Evolutionary conservation across 441 rosid genomes (phyloP).

Genomic region (Metrosideros polymorpha): DNA sequence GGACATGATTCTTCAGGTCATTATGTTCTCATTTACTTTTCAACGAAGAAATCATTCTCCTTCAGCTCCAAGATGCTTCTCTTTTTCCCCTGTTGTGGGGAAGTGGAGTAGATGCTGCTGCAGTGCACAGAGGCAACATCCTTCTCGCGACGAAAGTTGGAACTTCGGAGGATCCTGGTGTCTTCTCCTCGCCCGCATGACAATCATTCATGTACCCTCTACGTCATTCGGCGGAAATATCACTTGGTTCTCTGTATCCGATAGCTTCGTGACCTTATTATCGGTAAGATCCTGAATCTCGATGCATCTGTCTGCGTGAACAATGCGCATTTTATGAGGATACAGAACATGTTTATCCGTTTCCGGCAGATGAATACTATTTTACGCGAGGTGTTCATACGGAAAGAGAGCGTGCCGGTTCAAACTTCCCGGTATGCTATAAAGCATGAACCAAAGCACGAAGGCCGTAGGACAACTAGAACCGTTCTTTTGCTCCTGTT

Average conservation of each 20-base stretch:
- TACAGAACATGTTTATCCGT: not conserved
- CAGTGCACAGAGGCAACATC: not conserved
- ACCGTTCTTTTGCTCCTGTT: not conserved
- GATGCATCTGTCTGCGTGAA: not conserved
- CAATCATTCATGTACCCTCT: not conserved
- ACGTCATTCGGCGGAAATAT: not conserved
- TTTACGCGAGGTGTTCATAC: not conserved
- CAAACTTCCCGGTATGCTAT: not conserved
- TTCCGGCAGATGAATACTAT: not conserved
- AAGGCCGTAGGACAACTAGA: not conserved
- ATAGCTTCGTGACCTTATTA: not conserved
- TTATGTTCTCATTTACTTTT: not conserved
- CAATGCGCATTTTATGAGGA: not conserved
- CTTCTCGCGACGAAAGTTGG: not conserved
- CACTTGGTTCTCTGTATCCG: not conserved
- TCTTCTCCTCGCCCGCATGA: not conserved
- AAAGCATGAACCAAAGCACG: not conserved
- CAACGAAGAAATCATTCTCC: not conserved
- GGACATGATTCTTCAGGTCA: not conserved
- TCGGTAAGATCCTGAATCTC: not conserved
- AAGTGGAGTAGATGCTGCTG: not conserved
- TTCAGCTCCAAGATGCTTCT: not conserved
- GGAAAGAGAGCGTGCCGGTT: not conserved
- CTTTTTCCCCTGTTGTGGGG: not conserved
- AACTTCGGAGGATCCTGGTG: not conserved